Base-by-base conservation (phyloP, 1,284 basidiomycete species). In the Leucoagaricus sp. region DNA sequence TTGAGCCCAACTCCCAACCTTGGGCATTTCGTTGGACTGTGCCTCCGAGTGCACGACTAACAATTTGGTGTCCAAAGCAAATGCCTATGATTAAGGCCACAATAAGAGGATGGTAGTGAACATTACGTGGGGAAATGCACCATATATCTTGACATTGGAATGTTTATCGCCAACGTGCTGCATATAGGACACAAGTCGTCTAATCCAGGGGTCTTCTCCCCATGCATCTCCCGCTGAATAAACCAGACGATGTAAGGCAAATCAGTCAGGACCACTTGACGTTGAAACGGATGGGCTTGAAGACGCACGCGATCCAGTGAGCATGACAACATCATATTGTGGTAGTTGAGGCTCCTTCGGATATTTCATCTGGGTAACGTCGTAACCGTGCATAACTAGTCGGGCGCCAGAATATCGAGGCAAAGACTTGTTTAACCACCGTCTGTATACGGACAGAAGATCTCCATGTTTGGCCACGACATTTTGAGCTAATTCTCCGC, bases 1-100 rank as follows among this genome's bases (percentile, higher is more conserved):
- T 86, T 2, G 84, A 79, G 0, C 91, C 88, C n/a, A 91, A 75
- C 67, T 96, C 93, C 89, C 92, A 95, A 42, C 70, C 77, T 0
- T 76, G 80, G 3, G 69, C 68, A 65, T 92, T 94, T 19, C 75
- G 81, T 4, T 86, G 82, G 56, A 87, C 90, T 49, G 77, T 69
- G 12, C 82, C 86, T 3, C 92, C 93, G 29, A 94, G 77, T 0
- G 93, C 92, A 10, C 86, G 80, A 0, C 86, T 84, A 56, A 95
- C 70, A 61, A 94, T 88, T 65, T 96, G 94, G 69, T 95, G 94
- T 0, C 93, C 93, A 63, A 94, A 96, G 69, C 94, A 95, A 59
- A 95, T 91, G 0, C 89, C 91, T 89, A 59, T 25, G n/a, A n/a
- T n/a, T n/a, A 5, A 2, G 31, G 31, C 31, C 6, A 17, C 1